Evolutionary conservation across 2,329 filamentous ascomycete genomes (phyloP).

Genomic region (Fusarium caatingaense): DNA sequence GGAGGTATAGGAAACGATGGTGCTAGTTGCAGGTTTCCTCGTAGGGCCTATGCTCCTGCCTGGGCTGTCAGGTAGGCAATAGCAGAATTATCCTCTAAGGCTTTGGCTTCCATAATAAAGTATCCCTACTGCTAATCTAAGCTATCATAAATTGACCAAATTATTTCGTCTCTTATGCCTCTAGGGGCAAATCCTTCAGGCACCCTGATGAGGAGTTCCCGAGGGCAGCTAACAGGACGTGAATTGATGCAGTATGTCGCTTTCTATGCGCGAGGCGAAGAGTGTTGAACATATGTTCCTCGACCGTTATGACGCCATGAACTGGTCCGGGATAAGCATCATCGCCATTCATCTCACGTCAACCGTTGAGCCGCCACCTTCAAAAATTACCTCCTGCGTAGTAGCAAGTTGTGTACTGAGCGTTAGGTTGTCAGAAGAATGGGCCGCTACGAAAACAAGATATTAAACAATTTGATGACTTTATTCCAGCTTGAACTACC

Average conservation of each 20-base stretch:
- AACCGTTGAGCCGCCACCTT: not conserved
- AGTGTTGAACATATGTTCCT: not conserved
- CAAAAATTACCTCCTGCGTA: not conserved
- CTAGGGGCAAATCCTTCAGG: not conserved
- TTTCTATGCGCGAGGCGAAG: not conserved
- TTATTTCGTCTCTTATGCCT: not conserved
- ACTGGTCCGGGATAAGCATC: not conserved
- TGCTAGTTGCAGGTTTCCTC: too few relatives aligned
- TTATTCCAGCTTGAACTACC: not conserved
- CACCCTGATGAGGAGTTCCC: not conserved
- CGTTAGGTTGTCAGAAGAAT: not conserved
- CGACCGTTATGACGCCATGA: not conserved
- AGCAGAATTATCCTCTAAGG: not conserved
- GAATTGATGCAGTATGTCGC: not conserved
- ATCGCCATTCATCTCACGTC: not conserved
- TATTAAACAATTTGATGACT: not conserved
- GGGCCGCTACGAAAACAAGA: not conserved
- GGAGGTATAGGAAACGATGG: too few relatives aligned
- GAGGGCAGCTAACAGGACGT: not conserved
- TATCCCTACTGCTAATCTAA: not conserved
- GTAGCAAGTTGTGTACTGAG: not conserved
- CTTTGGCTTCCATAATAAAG: not conserved
- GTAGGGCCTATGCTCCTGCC: too few relatives aligned
- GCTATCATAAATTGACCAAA: not conserved
- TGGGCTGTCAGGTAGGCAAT: too few relatives aligned